Percentiles rank a stretch among this genome's conserved stretches.
These are phyloP conservation scores for Chalciporus chontae DNA, from an alignment of 768 basidiomycete genomes.

Conservation along the genomic window DNA sequence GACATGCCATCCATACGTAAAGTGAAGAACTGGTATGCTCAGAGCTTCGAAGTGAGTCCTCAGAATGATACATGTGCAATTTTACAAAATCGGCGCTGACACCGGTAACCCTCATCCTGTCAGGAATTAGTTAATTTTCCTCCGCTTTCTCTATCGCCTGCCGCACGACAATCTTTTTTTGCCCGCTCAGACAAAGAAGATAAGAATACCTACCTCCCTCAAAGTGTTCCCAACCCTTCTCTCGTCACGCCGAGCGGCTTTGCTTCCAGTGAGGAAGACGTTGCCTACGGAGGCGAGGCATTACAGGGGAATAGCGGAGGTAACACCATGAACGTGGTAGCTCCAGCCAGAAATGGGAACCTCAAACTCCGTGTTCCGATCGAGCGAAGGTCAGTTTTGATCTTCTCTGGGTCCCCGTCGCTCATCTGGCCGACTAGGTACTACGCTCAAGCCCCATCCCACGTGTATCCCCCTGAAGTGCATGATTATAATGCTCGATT, in stretches of 20 bases:
- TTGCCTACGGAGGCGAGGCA: not conserved
- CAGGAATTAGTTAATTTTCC: constrained; percentile 92
- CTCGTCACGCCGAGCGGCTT: constrained; percentile 31
- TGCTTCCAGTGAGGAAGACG: constrained; percentile 1
- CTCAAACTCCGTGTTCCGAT: constrained; percentile 76
- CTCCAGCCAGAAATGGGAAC: constrained; percentile 47
- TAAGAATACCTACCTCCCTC: constrained; percentile 50
- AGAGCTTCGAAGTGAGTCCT: constrained; percentile 85
- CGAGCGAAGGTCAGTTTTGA: constrained; percentile 61
- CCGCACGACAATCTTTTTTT: constrained; percentile 66
- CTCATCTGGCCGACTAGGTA: constrained; percentile 49
- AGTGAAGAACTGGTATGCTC: constrained; percentile 98
- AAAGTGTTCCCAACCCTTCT: constrained; percentile 78
- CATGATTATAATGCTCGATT: constrained; percentile 91
- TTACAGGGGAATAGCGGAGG: constrained; percentile 10
- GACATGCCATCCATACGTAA: constrained; percentile 90
- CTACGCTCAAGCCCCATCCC: constrained; percentile 70
- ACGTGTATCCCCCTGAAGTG: constrained; percentile 88
- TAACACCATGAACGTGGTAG: constrained; percentile 26
- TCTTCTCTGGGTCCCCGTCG: not conserved
- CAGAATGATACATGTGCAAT: not conserved
- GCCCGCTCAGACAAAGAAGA: constrained; percentile 37
- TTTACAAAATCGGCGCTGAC: constrained; percentile 1
- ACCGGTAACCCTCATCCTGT: not conserved
- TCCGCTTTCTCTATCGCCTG: constrained; percentile 61